Evolutionary conservation across 129 eudicot genomes (phyloP).

Genomic region (Saussurea involucrata): DNA sequence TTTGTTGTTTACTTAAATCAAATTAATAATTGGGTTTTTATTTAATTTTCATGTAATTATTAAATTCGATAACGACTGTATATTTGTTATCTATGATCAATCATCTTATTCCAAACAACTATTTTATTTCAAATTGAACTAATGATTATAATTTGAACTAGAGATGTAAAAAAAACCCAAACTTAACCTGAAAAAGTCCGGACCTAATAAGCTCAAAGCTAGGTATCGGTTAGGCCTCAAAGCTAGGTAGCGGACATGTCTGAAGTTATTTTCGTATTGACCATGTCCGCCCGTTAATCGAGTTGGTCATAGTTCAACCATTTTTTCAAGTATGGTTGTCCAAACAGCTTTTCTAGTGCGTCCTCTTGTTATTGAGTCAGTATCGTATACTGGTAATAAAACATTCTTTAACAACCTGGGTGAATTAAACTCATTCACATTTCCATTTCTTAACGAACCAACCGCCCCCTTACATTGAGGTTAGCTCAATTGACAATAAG

Average conservation of each 20-base stretch:
- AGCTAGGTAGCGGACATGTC: no score
- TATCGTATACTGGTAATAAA: neutral
- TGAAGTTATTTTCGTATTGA: no score
- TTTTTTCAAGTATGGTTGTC: neutral
- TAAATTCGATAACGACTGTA: neutral
- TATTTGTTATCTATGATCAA: no score
- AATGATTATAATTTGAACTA: neutral
- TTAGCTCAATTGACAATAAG: neutral
- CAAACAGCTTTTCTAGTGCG: neutral
- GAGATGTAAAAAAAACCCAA: neutral
- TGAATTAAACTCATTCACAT: neutral
- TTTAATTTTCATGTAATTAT: neutral
- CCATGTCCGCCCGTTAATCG: neutral
- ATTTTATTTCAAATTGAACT: no score
- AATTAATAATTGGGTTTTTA: no score
- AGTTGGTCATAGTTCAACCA: neutral
- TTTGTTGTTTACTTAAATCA: no score
- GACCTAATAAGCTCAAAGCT: no score
- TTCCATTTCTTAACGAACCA: neutral
- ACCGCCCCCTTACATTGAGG: neutral
- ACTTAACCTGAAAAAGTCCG: neutral
- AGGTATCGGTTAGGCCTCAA: no score
- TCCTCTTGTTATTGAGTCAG: neutral
- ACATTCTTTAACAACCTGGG: neutral
- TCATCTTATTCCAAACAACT: no score